phyloP scores from a whole-genome alignment of 2,329 filamentous ascomycete species.

The Aspergillus sp. region DNA sequence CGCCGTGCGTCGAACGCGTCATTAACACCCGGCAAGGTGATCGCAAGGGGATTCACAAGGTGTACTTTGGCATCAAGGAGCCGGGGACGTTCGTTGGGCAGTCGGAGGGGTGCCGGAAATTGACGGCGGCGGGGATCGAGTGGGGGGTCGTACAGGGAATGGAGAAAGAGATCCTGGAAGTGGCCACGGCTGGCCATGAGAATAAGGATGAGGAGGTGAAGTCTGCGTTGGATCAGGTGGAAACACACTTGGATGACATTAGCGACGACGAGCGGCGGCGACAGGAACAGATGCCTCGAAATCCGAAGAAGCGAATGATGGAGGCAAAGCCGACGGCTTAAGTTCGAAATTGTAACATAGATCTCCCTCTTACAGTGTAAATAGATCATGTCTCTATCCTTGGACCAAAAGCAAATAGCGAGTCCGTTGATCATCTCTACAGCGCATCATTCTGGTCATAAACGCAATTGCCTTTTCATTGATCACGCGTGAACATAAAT shows the following conservation, averaged over 20 bases:
- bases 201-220: constrained; percentile 30
- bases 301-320: constrained; percentile 50
- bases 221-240: constrained; percentile 24
- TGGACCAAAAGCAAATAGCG: no score
- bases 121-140: constrained; percentile 70
- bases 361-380: no score
- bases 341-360: not conserved
- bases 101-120: constrained; percentile 69
- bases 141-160: constrained; percentile 72
- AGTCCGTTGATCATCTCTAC: no score
- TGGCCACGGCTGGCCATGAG: constrained; percentile 79
- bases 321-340: constrained; percentile 22
- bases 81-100: constrained; percentile 84
- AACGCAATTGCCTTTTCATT: no score
- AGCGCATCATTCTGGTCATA: no score
- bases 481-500: no score
- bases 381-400: no score
- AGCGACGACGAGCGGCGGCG: constrained; percentile 37
- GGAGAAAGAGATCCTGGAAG: constrained; percentile 74
- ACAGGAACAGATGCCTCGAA: constrained; percentile 37
- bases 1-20: constrained; percentile 70
- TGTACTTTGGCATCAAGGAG: constrained; percentile 86
- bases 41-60: constrained; percentile 65
- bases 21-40: constrained; percentile 49
- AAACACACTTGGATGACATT: constrained; percentile 38